phyloP scores from a whole-genome alignment of 1,284 basidiomycete genomes.

The Papiliotrema nemorosa region DNA sequence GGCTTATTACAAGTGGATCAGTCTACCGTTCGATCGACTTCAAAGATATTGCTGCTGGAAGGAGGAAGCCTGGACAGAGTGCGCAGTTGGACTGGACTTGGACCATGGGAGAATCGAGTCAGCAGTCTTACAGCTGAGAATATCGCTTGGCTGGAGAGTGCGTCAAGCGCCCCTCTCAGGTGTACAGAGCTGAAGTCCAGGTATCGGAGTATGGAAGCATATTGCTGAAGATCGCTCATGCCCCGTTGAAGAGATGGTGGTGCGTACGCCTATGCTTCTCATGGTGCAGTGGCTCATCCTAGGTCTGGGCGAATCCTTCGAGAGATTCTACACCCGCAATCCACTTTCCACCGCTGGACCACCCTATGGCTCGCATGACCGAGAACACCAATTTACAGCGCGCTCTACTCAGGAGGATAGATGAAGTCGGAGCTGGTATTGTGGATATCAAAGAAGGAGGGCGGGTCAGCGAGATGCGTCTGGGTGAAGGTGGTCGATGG shows the following conservation, averaged over 20 bases:
- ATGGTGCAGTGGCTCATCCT: not conserved
- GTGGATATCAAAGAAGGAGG: slow-evolving; percentile 38
- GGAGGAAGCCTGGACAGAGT: slow-evolving; percentile 69
- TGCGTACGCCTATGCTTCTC: slow-evolving; percentile 34
- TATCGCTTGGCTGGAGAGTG: slow-evolving; percentile 70
- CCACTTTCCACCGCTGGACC: slow-evolving; percentile 38
- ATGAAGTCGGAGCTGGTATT: slow-evolving; percentile 23
- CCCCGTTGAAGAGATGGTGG: slow-evolving; percentile 80
- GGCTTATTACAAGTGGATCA: slow-evolving; percentile 55
- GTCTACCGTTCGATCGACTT: slow-evolving; percentile 52
- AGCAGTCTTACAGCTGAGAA: slow-evolving; percentile 84
- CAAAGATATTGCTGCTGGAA: slow-evolving; percentile 71
- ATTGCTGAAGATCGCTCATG: slow-evolving; percentile 69
- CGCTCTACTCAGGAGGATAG: slow-evolving; percentile 60
- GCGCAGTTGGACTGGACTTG: slow-evolving; percentile 61
- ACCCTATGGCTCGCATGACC: slow-evolving; percentile 69
- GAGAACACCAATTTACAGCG: slow-evolving; percentile 90
- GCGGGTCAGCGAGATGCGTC: slow-evolving; percentile 39
- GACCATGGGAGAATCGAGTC: slow-evolving; percentile 78
- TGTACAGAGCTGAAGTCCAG: slow-evolving; percentile 50
- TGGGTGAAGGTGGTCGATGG: slow-evolving; percentile 40
- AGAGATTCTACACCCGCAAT: slow-evolving; percentile 47
- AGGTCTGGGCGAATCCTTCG: slow-evolving; percentile 69
- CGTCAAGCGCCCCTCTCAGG: slow-evolving; percentile 17
- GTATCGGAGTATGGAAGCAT: slow-evolving; percentile 74